Conservation (phyloP, 1,139 yeast species). For the Hansenula lynferdii region DNA sequence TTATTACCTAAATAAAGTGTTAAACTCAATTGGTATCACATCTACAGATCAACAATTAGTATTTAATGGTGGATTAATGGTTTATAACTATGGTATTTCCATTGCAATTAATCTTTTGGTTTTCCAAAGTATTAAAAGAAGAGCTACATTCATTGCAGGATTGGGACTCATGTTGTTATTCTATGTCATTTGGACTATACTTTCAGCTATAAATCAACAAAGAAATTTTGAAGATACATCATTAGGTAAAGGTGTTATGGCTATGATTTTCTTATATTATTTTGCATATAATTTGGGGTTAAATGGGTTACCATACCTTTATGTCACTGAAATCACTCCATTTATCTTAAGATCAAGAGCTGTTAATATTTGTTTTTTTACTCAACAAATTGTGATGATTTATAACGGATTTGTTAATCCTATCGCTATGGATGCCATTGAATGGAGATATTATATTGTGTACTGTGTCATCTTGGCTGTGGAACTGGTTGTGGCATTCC, state of each 20-base stretch:
- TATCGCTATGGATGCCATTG: slow-evolving; percentile 53
- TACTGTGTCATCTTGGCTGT: slow-evolving; percentile 36
- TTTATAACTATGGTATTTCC: slow-evolving; percentile 16
- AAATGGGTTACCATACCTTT: too few relatives aligned
- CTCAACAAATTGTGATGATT: slow-evolving; percentile 26
- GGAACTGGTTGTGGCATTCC: slow-evolving; percentile 34
- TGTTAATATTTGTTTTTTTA: too few relatives aligned
- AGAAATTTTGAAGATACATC: slow-evolving; percentile 22
- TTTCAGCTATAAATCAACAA: slow-evolving; percentile 28
- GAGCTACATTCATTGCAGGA: slow-evolving; percentile 24
- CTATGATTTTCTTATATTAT: slow-evolving; percentile 33
- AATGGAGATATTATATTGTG: slow-evolving; percentile 58
- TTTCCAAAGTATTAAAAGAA: slow-evolving; percentile 26
- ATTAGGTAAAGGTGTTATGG: slow-evolving; percentile 30
- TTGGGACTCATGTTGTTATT: slow-evolving; percentile 27
- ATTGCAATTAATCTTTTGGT: slow-evolving; percentile 25
- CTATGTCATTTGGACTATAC: slow-evolving; percentile 31
- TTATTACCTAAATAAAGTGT: slow-evolving; percentile 43
- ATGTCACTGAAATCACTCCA: slow-evolving; percentile 35
- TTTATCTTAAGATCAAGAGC: slow-evolving; percentile 33
- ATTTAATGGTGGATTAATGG: slow-evolving; percentile 34
- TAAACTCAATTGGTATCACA: slow-evolving; percentile 46
- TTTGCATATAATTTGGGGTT: too few relatives aligned
- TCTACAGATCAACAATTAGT: slow-evolving; percentile 37
- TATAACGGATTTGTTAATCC: slow-evolving; percentile 51